These are phyloP conservation scores for Westerdykella sp. DNA, from an alignment of 2,329 filamentous ascomycete species.

Conservation along the genomic window DNA sequence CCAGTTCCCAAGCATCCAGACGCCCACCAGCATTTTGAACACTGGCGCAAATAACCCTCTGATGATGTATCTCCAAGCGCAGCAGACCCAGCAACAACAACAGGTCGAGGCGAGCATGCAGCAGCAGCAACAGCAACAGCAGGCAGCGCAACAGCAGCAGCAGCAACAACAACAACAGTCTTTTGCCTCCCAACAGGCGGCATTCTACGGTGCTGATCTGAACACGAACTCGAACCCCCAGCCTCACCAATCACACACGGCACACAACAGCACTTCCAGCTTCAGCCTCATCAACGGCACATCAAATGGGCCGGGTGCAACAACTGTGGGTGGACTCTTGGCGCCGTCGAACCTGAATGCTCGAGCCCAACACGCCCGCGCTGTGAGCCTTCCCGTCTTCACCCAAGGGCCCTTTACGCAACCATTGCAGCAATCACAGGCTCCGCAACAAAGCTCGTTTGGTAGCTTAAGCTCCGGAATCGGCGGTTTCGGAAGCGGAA, in stretches of 20 bases:
- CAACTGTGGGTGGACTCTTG: constrained; percentile 70
- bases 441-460: constrained; percentile 44
- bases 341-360: constrained; percentile 60
- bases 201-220: constrained; percentile 65
- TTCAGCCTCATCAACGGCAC: constrained; percentile 45
- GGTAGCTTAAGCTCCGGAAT: constrained; percentile 55
- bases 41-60: constrained; percentile 76
- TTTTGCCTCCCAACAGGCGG: constrained; percentile 69
- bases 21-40: constrained; percentile 69
- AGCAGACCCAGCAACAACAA: constrained; percentile 40
- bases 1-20: constrained; percentile 53
- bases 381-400: constrained; percentile 78
- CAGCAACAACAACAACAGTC: constrained; percentile 58
- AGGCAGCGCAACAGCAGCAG: constrained; percentile 20
- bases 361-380: constrained; percentile 63
- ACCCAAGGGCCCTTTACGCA: constrained; percentile 53
- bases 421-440: constrained; percentile 34
- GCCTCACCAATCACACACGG: constrained; percentile 54
- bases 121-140: constrained; percentile 17
- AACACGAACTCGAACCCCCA: constrained; percentile 51
- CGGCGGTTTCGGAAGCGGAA: constrained; percentile 49
- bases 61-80: constrained; percentile 85
- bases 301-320: constrained; percentile 48
- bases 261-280: constrained; percentile 49
- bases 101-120: constrained; percentile 29